Base-by-base conservation (phyloP, 306 rosid genomes). In the Hylodesmum podocarpum region DNA sequence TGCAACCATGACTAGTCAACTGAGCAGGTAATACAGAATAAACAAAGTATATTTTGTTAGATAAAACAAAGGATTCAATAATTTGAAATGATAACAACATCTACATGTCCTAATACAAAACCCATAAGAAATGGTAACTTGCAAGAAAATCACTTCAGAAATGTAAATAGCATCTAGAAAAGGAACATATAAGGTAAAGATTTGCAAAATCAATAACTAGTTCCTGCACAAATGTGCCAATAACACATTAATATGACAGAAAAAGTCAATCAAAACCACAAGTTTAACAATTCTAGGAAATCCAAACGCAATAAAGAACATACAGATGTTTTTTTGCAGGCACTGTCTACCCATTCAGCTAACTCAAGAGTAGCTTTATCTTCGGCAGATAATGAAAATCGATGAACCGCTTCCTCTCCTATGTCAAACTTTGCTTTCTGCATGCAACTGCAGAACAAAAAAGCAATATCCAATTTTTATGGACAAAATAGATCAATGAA, bases 301-400 rank as follows among this genome's bases (percentile, higher is more conserved):
- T 43, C 79, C 19, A 53, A 80, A 57, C 36, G 40, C 49, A 84
- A 83, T 75, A 29, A 12, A 79, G 78, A 83, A 78, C 93, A 81
- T 92, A 95, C 96, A 49, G 93, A 90, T 81, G 87, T 53, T 87
- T 70, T 85, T 85, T 83, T 88, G 89, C 90, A 90, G 80, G 98
- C 95, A 78, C 89, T 71, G 74, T 95, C 98, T 54, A 95, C 97
- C 98, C 98, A 95, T 84, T 95, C 98, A 70, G 95, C 97, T 87
- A 95, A 88, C 85, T 92, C 98, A 29, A 95, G 95, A 68, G 98
- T 95, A 72, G 98, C 98, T 83, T 87, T 92, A 80, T 95, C 98
- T 86, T 95, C 98, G 4, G 96, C 98, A 43, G 98, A 92, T 84
- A 95, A 81, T 66, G 98, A 92, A 84, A 95, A 95, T 71, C 98